Evolutionary conservation across 1,284 basidiomycete genomes (phyloP).

Genomic region (Ganoderma sinense): DNA sequence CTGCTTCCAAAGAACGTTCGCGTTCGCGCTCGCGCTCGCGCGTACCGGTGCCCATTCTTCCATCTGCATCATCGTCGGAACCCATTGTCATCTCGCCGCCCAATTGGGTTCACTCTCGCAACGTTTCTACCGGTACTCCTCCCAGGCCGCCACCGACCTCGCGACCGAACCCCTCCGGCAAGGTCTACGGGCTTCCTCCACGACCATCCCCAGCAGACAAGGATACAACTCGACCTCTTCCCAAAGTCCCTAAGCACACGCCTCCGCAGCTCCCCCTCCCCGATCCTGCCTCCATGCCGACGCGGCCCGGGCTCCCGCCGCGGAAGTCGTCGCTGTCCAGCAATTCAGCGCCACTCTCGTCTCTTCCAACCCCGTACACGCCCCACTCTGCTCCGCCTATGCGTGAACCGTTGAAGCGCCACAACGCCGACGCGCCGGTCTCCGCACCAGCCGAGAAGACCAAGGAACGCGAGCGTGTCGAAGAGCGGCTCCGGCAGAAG

Average conservation of each 20-base stretch:
- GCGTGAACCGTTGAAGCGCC: constrained; percentile 1
- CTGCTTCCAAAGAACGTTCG: constrained; percentile 6
- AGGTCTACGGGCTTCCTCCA: constrained; percentile 7
- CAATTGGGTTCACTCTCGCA: constrained; percentile 20
- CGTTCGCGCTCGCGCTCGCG: constrained; percentile 23
- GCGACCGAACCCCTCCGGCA: background rate
- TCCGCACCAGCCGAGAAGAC: constrained; percentile 13
- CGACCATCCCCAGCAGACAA: constrained; percentile 13
- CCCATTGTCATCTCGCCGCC: constrained; percentile 25
- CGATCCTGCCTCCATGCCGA: background rate
- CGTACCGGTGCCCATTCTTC: constrained; percentile 18
- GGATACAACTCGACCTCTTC: constrained; percentile 5
- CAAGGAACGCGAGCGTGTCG: constrained; percentile 3
- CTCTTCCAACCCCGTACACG: background rate
- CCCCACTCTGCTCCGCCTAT: constrained; percentile 4
- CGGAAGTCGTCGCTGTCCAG: background rate
- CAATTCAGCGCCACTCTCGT: background rate
- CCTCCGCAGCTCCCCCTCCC: constrained; percentile 18
- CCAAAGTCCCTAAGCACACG: background rate
- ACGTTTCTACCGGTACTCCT: background rate
- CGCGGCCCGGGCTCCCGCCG: background rate
- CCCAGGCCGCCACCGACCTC: constrained; percentile 6
- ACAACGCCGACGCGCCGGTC: background rate
- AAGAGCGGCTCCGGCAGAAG: constrained; percentile 1
- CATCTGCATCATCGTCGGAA: constrained; percentile 26